Percentiles rank a stretch among this genome's conserved stretches.
These are phyloP conservation scores for Chalciporus piperatus DNA, from an alignment of 768 basidiomycete species.

Conservation along the genomic window DNA sequence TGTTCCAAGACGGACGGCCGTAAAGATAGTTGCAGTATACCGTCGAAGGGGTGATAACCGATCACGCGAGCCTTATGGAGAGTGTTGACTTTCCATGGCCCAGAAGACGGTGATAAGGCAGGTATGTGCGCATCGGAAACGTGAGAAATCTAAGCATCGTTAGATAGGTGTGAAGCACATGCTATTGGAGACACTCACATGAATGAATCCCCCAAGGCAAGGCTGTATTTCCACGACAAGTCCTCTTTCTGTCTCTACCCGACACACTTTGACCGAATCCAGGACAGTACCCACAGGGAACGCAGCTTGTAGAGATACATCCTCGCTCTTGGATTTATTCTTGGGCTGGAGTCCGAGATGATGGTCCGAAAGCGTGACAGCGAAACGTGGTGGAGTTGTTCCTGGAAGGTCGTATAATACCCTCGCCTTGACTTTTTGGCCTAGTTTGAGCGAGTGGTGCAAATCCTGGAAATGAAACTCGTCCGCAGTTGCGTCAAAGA, in stretches of 20 bases:
- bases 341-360: slow-evolving; percentile 54
- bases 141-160: slow-evolving; percentile 76
- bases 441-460: slow-evolving; percentile 52
- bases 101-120: slow-evolving; percentile 63
- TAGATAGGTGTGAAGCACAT: neutral
- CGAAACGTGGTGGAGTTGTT: slow-evolving; percentile 75
- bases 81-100: slow-evolving; percentile 78
- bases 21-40: slow-evolving; percentile 83
- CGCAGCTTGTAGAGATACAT: slow-evolving; percentile 43
- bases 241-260: slow-evolving; percentile 81
- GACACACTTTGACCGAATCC: slow-evolving; percentile 67
- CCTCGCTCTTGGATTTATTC: slow-evolving; percentile 26
- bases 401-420: slow-evolving; percentile 76
- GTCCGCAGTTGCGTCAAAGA: slow-evolving; percentile 89
- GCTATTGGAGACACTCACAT: slow-evolving; percentile 52
- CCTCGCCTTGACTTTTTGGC: slow-evolving; percentile 78
- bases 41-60: slow-evolving; percentile 83
- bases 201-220: slow-evolving; percentile 75
- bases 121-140: slow-evolving; percentile 88
- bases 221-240: slow-evolving; percentile 65
- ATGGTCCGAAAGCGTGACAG: slow-evolving; percentile 74
- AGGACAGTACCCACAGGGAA: slow-evolving; percentile 75
- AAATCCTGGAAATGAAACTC: slow-evolving; percentile 62
- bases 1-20: slow-evolving; percentile 81
- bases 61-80: slow-evolving; percentile 84